Base-by-base conservation (phyloP, 768 basidiomycete genomes). In the Tulasnella sp. region DNA sequence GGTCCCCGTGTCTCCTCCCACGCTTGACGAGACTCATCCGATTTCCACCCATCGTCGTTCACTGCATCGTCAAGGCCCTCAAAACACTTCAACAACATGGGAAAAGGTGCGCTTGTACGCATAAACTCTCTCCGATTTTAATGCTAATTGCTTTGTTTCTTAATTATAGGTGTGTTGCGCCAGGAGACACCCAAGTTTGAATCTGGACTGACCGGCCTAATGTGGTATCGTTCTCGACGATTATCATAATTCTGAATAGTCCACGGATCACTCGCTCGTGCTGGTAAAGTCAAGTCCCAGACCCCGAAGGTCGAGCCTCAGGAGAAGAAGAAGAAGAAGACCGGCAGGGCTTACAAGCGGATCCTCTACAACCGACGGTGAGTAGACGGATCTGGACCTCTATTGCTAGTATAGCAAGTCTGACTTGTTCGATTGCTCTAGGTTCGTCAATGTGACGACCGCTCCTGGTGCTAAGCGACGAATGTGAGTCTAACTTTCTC, bases 261-360 rank as follows among this genome's bases (percentile, higher is more conserved):
- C 88, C 96, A 98, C 93, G 96, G 96, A 86, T 98, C 96, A 85
- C 95, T 97, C 88, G 96, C 96, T 87, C 96, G 96, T 89, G 96
- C 96, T 85, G 96, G 96, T 86, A 98, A 99, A 91, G 97, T 98
- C 89, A 98, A 95, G 88, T 94, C 93, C 82, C 95, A 96, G 87
- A 94, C 92, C 83, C 96, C 96, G 83, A 98, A 98, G 88, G 97
- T 98, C 84, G 97, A 98, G 83, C 91, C 92, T 86, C 95, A 97
- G 88, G 97, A 98, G 88, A 98, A 98, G 92, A 96, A 96, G 92
- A 98, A 98, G 91, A 91, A 87, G 51, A 95, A 95, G 78, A 97
- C 93, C 87, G 97, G 97, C 80, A 95, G 97, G 84, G 97, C 97
- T 80, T 98, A 97, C 92, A 98, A 98, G 90, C 89, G 94, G 81